Evolutionary conservation across 1,139 yeast genomes (phyloP).

Genomic region (Hemisphaericaspora xylofermentans): DNA sequence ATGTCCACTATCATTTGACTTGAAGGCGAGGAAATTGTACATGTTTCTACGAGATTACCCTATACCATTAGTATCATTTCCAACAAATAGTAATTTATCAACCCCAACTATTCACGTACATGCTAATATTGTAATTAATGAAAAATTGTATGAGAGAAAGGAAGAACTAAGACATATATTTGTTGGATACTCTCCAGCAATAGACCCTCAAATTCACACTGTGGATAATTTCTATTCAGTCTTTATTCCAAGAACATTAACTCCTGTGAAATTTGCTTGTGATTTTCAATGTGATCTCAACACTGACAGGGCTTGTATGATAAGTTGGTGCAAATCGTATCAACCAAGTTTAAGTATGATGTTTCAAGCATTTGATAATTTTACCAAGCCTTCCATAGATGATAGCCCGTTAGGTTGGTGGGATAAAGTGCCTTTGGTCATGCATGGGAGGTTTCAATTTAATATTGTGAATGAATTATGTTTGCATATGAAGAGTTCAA

Average conservation of each 20-base stretch:
- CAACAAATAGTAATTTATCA: constrained; percentile 26
- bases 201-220: constrained; percentile 18
- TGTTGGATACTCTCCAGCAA: constrained; percentile 49
- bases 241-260: constrained; percentile 42
- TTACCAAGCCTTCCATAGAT: constrained; percentile 72
- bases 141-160: constrained; percentile 32
- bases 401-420: constrained; percentile 83
- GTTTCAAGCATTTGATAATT: constrained; percentile 49
- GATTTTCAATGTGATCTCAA: constrained; percentile 35
- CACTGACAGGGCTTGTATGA: constrained; percentile 39
- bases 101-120: constrained; percentile 31
- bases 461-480: constrained; percentile 52
- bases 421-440: constrained; percentile 46
- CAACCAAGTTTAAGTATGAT: constrained; percentile 39
- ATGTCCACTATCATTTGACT: constrained; percentile 32
- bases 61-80: constrained; percentile 43
- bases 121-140: constrained; percentile 46
- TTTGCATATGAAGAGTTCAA: constrained; percentile 62
- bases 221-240: constrained; percentile 43
- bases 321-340: constrained; percentile 47
- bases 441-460: constrained; percentile 54
- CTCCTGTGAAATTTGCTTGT: constrained; percentile 44
- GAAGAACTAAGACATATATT: constrained; percentile 46
- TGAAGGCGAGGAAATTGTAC: constrained; percentile 33
- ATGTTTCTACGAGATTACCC: constrained; percentile 41